Base-by-base conservation (phyloP, 1,284 basidiomycete species). In the Polyporus tsugae region DNA sequence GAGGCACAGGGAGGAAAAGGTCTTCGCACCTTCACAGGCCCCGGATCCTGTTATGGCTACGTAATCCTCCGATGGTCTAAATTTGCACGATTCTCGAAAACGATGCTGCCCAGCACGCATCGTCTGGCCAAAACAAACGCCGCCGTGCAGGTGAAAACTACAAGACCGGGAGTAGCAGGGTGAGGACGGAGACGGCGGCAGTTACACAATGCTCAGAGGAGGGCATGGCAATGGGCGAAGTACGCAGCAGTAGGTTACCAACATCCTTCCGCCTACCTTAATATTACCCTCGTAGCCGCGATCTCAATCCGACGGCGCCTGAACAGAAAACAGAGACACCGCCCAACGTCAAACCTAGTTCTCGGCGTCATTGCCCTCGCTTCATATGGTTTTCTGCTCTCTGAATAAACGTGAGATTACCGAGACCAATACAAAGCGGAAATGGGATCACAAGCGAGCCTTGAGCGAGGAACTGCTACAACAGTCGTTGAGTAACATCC, bases 281-380 rank as follows among this genome's bases (percentile, higher is more conserved):
- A 33, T 29, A 55, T 19, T 35, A 22, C 29, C 25, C 3, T 33
- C 13, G 29, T 17, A 29, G 33, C 52, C 35, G 52, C 52, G 52
- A 19, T 55, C 52, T 35, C 29, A 55, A 15, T 17, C 52, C 52
- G 29, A 55, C 29, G 52, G 29, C 33, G 52, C 29, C 52, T 49
- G 46, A 10, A 49, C 22, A 3, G 17, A 33, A 29, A 55, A 33
- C 33, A 55, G 29, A 17, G 17, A 17, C 15, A 35, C 52, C 29
- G 52, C 52, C 15, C 29, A 5, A 35, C 17, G 52, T 55, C 52
- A 55, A 55, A 55, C 52, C 15, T 55, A 55, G 15, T 55, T 55
- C 29, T 17, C 29, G 15, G 29, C 52, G 6, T 33, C 29, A 55
- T 33, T 19, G 2, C 15, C 4, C 29, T 17, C 13, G 6, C 52